phyloP scores from a whole-genome alignment of 768 basidiomycete genomes.

The Boletus insuetus region DNA sequence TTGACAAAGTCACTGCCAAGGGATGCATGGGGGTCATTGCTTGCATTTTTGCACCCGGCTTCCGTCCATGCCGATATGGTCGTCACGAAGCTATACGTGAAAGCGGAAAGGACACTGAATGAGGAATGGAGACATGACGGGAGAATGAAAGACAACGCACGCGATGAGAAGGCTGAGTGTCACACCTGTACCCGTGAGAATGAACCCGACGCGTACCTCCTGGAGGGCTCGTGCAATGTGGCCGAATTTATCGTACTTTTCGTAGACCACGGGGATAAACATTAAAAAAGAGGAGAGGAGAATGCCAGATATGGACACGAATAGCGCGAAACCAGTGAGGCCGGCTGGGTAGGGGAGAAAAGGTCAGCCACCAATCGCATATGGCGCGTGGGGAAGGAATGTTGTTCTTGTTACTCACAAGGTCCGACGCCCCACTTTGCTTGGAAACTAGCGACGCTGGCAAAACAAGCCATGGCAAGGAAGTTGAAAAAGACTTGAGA shows the following conservation, averaged over 20 bases:
- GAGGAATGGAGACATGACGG: slow-evolving; percentile 8
- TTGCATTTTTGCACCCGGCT: slow-evolving; percentile 82
- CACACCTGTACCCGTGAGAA: slow-evolving; percentile 71
- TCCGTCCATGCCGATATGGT: slow-evolving; percentile 88
- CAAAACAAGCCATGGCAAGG: slow-evolving; percentile 88
- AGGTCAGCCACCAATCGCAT: slow-evolving; percentile 13
- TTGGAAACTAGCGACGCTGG: slow-evolving; percentile 85
- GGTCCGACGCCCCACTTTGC: slow-evolving; percentile 81
- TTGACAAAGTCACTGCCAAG: slow-evolving; percentile 64
- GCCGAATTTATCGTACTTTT: slow-evolving; percentile 80
- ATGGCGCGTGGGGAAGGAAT: neutral
- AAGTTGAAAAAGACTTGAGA: slow-evolving; percentile 92
- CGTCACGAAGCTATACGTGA: slow-evolving; percentile 56
- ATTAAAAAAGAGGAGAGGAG: slow-evolving; percentile 73
- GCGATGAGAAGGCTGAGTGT: slow-evolving; percentile 70
- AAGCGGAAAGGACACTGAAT: slow-evolving; percentile 4
- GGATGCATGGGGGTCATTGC: slow-evolving; percentile 75
- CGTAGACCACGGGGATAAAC: slow-evolving; percentile 73
- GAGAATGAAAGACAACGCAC: slow-evolving; percentile 43
- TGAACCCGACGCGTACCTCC: slow-evolving; percentile 81
- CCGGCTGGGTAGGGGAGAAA: slow-evolving; percentile 55
- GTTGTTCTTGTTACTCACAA: slow-evolving; percentile 52
- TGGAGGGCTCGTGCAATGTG: slow-evolving; percentile 77
- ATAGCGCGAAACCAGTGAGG: slow-evolving; percentile 81
- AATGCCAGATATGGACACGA: slow-evolving; percentile 71